phyloP scores from a whole-genome alignment of 768 basidiomycete species.

The Rhodotorula toruloides region DNA sequence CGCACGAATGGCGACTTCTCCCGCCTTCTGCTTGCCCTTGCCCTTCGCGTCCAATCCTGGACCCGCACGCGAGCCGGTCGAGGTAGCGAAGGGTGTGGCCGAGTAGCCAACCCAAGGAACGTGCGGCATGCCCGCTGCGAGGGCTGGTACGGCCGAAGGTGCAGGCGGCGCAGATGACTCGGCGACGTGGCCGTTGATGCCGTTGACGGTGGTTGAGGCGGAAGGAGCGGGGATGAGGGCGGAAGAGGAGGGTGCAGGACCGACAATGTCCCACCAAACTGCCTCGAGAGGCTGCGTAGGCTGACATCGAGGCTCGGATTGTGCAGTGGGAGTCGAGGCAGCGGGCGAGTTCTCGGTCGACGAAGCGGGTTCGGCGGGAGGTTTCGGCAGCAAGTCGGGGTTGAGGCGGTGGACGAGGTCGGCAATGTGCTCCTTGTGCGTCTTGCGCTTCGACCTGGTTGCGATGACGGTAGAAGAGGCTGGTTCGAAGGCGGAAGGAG shows the following conservation, averaged over 20 bases:
- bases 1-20: background rate
- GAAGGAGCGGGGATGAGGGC: background rate
- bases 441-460: background rate
- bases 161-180: background rate
- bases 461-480: background rate
- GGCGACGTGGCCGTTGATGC: background rate
- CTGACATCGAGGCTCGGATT: background rate
- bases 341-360: background rate
- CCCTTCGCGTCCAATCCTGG: background rate
- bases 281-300: slow-evolving; percentile 29
- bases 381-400: slow-evolving; percentile 3
- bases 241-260: slow-evolving; percentile 3
- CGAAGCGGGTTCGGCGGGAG: background rate
- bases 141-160: background rate
- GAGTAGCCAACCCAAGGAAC: slow-evolving; percentile 28
- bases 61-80: background rate
- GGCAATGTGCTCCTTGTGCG: slow-evolving; percentile 9
- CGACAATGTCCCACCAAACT: slow-evolving; percentile 38
- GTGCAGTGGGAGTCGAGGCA: background rate
- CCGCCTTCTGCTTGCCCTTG: slow-evolving; percentile 14
- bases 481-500: slow-evolving; percentile 6
- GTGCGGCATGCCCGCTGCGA: slow-evolving; percentile 22
- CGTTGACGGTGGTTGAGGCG: background rate
- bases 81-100: slow-evolving; percentile 12
- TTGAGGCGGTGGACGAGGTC: slow-evolving; percentile 23